Evolutionary conservation across 169 alveolate genomes (phyloP).

Genomic region (Besnoitia besnoiti): DNA sequence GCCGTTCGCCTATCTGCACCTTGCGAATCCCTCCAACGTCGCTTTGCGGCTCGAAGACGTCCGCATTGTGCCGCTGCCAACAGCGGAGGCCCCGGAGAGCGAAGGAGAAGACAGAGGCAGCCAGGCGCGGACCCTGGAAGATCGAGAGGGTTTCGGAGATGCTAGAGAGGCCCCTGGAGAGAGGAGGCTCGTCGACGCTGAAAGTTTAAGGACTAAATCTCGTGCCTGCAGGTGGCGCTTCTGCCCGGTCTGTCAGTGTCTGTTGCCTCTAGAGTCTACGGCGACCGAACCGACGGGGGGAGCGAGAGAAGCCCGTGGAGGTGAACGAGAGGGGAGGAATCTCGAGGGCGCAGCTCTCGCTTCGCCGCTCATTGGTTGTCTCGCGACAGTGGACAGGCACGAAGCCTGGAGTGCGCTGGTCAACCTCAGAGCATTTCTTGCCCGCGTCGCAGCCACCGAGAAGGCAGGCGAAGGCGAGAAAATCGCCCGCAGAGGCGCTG

Average conservation of each 20-base stretch:
- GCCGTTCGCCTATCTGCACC: conserved; percentile 26
- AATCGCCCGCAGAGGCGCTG: too few relatives aligned
- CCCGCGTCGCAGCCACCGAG: not conserved
- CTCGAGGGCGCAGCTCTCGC: not conserved
- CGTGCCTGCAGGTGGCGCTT: not conserved
- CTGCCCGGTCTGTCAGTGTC: not conserved
- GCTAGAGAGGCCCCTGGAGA: not conserved
- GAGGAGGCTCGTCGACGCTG: not conserved
- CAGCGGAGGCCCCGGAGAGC: not conserved
- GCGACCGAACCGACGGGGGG: not conserved
- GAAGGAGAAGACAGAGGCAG: not conserved
- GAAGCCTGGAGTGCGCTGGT: conserved; percentile 26
- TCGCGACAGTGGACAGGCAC: not conserved
- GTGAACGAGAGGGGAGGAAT: not conserved
- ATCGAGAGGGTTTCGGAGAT: not conserved
- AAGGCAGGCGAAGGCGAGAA: too few relatives aligned
- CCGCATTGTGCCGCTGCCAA: not conserved
- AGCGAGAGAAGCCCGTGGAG: not conserved
- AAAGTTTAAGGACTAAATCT: too few relatives aligned
- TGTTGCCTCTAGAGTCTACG: not conserved
- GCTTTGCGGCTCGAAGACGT: not conserved
- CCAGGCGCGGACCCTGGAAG: too few relatives aligned
- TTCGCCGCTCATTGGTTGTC: not conserved
- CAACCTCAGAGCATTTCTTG: not conserved
- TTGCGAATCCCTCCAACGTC: not conserved